Evolutionary conservation across 345 rosid genomes (phyloP).

Genomic region (Linum usitatissimum): DNA sequence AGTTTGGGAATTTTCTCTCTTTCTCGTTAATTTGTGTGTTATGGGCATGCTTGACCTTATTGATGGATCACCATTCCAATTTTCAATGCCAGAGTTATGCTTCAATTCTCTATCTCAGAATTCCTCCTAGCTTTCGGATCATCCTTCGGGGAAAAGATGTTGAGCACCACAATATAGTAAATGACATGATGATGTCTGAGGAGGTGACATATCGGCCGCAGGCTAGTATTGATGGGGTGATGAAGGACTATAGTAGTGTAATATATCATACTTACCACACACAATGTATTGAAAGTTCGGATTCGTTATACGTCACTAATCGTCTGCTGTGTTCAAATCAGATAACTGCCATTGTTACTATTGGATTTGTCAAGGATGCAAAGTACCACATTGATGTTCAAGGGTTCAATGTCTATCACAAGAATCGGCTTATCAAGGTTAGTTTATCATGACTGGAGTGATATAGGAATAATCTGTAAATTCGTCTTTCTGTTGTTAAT

Average conservation of each 20-base stretch:
- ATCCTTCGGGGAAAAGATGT: conserved; percentile 86
- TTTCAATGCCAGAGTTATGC: conserved; percentile 60
- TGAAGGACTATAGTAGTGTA: conserved; percentile 46
- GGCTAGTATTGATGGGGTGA: conserved; percentile 37
- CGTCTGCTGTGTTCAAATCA: conserved; percentile 23
- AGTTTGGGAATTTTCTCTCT: too few species aligned
- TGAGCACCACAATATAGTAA: conserved; percentile 90
- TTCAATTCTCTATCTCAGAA: conserved; percentile 84
- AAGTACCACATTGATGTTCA: conserved; percentile 79
- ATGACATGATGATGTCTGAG: conserved; percentile 89
- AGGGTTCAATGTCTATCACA: conserved; percentile 91
- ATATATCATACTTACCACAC: conserved; percentile 4
- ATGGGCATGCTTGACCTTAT: too few species aligned
- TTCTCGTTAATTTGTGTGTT: too few species aligned
- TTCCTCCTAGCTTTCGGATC: conserved; percentile 71
- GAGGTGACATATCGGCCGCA: conserved; percentile 76
- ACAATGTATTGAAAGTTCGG: conserved; percentile 1
- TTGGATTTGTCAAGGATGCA: conserved; percentile 97
- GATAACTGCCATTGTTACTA: conserved; percentile 64
- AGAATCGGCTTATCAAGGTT: conserved; percentile 93
- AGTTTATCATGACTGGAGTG: conserved; percentile 4
- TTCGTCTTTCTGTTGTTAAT: not conserved
- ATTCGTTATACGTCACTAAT: conserved; percentile 10
- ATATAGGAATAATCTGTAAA: not conserved
- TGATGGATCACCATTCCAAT: conserved; percentile 7